These are phyloP conservation scores for Plasmodium sp. DNA, from an alignment of 169 alveolate species.

Conservation along the genomic window DNA sequence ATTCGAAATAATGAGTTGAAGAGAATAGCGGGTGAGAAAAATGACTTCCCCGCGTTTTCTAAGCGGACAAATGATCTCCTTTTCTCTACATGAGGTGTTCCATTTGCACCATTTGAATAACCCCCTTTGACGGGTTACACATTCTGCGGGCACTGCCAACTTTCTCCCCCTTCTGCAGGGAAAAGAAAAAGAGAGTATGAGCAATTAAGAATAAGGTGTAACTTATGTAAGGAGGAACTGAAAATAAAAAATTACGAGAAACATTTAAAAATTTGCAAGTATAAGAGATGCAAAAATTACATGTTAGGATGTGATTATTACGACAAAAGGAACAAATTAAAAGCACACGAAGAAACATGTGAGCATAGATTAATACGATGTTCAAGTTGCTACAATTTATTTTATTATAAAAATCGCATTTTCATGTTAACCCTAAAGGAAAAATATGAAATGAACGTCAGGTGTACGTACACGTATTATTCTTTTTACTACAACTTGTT, in stretches of 20 bases:
- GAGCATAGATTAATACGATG: constrained; percentile 72
- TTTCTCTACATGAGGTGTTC: neutral
- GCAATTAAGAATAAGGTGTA: constrained; percentile 52
- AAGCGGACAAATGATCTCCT: neutral
- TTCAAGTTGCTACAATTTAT: constrained; percentile 67
- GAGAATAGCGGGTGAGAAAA: constrained; percentile 36
- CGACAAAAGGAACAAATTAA: constrained; percentile 56
- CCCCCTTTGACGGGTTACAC: neutral
- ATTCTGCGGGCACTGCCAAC: neutral
- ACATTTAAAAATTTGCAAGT: constrained; percentile 39
- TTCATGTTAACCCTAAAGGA: constrained; percentile 50
- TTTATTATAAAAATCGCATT: constrained; percentile 66
- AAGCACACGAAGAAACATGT: constrained; percentile 51
- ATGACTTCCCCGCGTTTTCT: neutral
- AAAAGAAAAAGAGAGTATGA: constrained; percentile 58
- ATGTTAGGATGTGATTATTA: constrained; percentile 72
- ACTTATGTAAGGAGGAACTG: constrained; percentile 33
- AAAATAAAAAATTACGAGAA: constrained; percentile 47
- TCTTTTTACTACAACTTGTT: constrained; percentile 64
- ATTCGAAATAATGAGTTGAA: constrained; percentile 38
- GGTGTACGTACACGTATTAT: constrained; percentile 32
- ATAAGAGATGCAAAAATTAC: constrained; percentile 68
- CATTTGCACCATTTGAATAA: neutral
- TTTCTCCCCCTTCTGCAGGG: neutral
- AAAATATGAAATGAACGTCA: constrained; percentile 27